Conservation (phyloP, 2,329 filamentous ascomycete species). For the Penicillium fuscoglaucum region DNA sequence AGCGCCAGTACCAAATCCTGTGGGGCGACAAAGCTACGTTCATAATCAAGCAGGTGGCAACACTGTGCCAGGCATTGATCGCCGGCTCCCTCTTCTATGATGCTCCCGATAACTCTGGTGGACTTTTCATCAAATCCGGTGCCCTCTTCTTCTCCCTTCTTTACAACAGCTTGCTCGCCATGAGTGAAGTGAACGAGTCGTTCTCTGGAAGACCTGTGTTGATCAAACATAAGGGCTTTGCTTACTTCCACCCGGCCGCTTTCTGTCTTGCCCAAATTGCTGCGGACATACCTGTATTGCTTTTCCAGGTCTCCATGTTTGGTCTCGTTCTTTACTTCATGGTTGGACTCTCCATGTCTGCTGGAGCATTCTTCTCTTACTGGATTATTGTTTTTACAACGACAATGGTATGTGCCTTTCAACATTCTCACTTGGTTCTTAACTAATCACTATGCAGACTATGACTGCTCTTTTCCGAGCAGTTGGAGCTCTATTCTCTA, state of each 20-base stretch:
- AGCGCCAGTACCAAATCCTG: constrained; percentile 65
- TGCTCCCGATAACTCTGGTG: constrained; percentile 57
- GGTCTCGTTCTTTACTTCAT: constrained; percentile 64
- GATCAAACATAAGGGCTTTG: constrained; percentile 60
- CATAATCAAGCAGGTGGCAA: constrained; percentile 61
- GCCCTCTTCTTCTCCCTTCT: constrained; percentile 65
- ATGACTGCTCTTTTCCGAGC: constrained; percentile 62
- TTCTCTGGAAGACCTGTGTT: constrained; percentile 62
- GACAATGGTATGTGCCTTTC: constrained; percentile 48
- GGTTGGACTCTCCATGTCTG: constrained; percentile 56
- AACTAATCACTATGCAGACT: constrained; percentile 35
- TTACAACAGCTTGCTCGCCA: constrained; percentile 61
- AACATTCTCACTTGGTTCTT: background rate
- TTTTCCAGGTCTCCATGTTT: constrained; percentile 62
- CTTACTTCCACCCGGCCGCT: constrained; percentile 56
- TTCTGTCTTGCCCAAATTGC: constrained; percentile 47
- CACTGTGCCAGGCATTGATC: constrained; percentile 61
- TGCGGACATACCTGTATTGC: constrained; percentile 56
- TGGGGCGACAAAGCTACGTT: constrained; percentile 66
- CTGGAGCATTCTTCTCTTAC: constrained; percentile 62
- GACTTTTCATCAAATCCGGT: constrained; percentile 65
- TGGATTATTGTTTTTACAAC: constrained; percentile 56
- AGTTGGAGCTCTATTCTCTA: constrained; percentile 57
- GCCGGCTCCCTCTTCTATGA: constrained; percentile 68
- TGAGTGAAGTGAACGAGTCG: constrained; percentile 66